Percentiles rank a stretch among this genome's conserved stretches.
phyloP scores from a whole-genome alignment of 2,329 filamentous ascomycete genomes.

The Pseudomassariella vexata region DNA sequence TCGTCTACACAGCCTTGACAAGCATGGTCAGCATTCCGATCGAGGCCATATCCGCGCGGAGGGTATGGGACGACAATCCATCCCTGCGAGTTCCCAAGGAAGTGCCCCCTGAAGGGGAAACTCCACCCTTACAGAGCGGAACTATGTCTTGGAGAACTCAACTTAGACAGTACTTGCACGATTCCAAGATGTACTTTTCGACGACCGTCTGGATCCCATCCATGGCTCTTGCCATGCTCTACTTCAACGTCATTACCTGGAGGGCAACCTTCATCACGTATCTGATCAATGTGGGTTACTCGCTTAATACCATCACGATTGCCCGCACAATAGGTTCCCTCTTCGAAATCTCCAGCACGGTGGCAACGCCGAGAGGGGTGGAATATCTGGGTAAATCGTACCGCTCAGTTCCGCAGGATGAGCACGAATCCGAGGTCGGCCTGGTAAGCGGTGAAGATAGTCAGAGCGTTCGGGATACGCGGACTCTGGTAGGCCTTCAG shows the following conservation, averaged over 20 bases:
- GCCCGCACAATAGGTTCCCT: constrained; percentile 39
- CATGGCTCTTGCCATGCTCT: constrained; percentile 41
- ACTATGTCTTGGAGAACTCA: too few relatives aligned
- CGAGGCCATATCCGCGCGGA: constrained; percentile 31
- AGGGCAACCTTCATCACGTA: constrained; percentile 50
- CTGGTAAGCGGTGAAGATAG: constrained; percentile 7
- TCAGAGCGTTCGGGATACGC: constrained; percentile 11
- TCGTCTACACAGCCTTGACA: constrained; percentile 37
- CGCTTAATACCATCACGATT: constrained; percentile 37
- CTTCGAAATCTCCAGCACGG: constrained; percentile 48
- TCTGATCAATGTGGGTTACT: constrained; percentile 43
- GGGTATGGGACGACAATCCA: constrained; percentile 30
- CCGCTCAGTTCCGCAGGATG: constrained; percentile 13
- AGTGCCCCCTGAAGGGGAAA: constrained; percentile 3
- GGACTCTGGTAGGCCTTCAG: constrained; percentile 25
- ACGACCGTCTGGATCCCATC: constrained; percentile 38
- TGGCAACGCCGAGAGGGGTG: constrained; percentile 44
- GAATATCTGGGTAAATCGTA: constrained; percentile 25
- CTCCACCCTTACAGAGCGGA: too few relatives aligned
- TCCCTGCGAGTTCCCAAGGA: constrained; percentile 24
- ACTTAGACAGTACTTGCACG: constrained; percentile 21
- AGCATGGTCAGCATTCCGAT: constrained; percentile 34
- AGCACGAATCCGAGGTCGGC: constrained; percentile 15
- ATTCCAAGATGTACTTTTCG: constrained; percentile 29
- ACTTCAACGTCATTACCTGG: constrained; percentile 51